Evolutionary conservation across 768 basidiomycete genomes (phyloP).

Genomic region (Phlegmacium glaucopus): DNA sequence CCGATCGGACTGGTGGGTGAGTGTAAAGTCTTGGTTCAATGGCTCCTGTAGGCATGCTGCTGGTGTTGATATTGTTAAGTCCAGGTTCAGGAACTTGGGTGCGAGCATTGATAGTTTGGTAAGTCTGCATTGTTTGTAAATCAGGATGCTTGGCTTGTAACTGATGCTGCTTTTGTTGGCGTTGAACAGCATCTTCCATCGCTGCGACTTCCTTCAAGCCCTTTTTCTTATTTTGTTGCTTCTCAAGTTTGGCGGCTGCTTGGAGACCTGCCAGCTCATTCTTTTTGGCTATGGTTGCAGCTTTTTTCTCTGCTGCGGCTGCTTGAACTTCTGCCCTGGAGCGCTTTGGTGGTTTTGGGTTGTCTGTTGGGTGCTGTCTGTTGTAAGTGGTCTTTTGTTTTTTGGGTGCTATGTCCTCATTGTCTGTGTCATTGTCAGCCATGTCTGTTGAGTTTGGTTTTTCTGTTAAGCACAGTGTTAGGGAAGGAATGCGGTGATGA

Average conservation of each 20-base stretch:
- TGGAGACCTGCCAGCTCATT: too few species aligned
- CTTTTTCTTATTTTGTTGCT: neutral
- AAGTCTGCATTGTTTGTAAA: neutral
- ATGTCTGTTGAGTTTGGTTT: too few species aligned
- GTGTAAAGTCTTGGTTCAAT: neutral
- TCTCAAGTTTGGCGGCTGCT: neutral
- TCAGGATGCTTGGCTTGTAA: neutral
- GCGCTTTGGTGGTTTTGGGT: neutral
- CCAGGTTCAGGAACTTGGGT: too few species aligned
- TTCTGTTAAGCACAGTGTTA: too few species aligned
- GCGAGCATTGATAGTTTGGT: too few species aligned
- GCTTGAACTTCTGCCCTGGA: neutral
- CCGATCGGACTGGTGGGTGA: too few species aligned
- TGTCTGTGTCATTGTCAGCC: too few species aligned
- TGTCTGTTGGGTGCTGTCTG: neutral
- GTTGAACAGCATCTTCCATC: neutral
- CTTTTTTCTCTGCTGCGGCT: neutral
- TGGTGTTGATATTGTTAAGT: neutral
- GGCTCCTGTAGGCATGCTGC: neutral
- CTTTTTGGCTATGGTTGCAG: neutral
- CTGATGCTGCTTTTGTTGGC: neutral
- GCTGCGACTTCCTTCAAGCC: neutral
- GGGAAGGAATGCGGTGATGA: too few species aligned
- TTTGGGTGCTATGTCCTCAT: too few species aligned
- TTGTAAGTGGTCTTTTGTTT: neutral